Percentiles rank a stretch among this genome's conserved stretches.
Conservation (phyloP, 2,329 filamentous ascomycete genomes). For the Pseudogymnoascus sp. region DNA sequence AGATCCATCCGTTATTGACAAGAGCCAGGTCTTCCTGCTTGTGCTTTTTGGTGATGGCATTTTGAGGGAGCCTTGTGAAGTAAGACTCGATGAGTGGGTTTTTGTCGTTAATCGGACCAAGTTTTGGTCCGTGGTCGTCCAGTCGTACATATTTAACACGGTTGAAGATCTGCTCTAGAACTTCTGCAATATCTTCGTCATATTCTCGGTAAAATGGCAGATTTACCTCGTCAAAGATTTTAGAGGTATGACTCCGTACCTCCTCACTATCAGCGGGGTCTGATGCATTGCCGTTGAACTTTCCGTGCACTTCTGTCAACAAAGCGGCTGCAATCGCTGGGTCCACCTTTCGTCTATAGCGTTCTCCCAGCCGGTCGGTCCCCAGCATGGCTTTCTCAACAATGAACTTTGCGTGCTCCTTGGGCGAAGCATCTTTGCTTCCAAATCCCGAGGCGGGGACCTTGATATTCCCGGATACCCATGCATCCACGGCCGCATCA, state of each 20-base stretch:
- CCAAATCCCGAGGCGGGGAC: conserved; percentile 47
- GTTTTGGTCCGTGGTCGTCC: conserved; percentile 84
- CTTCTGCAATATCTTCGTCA: conserved; percentile 72
- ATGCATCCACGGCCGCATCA: conserved; percentile 62
- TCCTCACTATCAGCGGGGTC: conserved; percentile 43
- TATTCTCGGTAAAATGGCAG: conserved; percentile 88
- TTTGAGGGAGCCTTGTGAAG: conserved; percentile 81
- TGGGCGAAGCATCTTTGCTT: conserved; percentile 45
- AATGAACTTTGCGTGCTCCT: conserved; percentile 50
- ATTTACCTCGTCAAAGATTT: conserved; percentile 77
- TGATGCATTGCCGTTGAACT: conserved; percentile 48
- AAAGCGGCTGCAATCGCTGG: conserved; percentile 64
- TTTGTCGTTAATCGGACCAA: conserved; percentile 67
- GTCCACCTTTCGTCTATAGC: conserved; percentile 66
- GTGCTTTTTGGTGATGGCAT: conserved; percentile 70
- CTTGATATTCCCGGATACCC: conserved; percentile 55
- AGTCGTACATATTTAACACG: conserved; percentile 90
- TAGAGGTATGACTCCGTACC: conserved; percentile 47
- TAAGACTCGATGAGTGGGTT: conserved; percentile 88
- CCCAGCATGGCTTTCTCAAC: conserved; percentile 62
- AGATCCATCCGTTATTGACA: conserved; percentile 97
- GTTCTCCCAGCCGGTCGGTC: conserved; percentile 68
- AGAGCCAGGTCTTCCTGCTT: conserved; percentile 70
- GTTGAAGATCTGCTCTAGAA: conserved; percentile 87
- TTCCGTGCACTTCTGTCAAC: conserved; percentile 61